These are phyloP conservation scores for Crithidia fasciculata DNA, from an alignment of 208 protist genomes.

Conservation along the genomic window DNA sequence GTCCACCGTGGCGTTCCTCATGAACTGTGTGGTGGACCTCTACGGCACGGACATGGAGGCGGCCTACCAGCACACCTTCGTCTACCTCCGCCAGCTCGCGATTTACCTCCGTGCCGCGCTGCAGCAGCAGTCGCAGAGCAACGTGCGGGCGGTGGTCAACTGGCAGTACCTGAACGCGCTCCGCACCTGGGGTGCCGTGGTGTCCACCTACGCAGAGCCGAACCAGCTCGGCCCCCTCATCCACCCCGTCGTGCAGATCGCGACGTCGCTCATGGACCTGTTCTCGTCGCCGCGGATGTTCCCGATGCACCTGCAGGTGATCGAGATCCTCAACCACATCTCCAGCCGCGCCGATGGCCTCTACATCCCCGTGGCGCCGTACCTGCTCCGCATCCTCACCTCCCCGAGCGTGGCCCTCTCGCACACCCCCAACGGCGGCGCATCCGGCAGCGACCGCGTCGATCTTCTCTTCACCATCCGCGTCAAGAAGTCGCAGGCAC, in stretches of 20 bases:
- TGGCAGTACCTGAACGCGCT: slow-evolving; percentile 97
- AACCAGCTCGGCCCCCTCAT: slow-evolving; percentile 89
- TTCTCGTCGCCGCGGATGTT: slow-evolving; percentile 94
- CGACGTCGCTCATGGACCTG: slow-evolving; percentile 87
- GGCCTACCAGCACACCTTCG: slow-evolving; percentile 96
- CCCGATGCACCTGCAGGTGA: slow-evolving; percentile 94
- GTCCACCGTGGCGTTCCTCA: slow-evolving; percentile 90
- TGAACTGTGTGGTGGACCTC: slow-evolving; percentile 95
- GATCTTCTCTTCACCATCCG: slow-evolving; percentile 91
- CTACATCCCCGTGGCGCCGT: slow-evolving; percentile 94
- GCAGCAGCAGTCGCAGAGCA: slow-evolving; percentile 89
- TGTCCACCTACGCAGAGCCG: slow-evolving; percentile 84
- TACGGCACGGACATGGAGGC: slow-evolving; percentile 94
- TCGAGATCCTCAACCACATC: slow-evolving; percentile 94
- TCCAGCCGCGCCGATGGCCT: slow-evolving; percentile 75
- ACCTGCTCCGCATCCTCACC: slow-evolving; percentile 93
- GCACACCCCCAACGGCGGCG: slow-evolving; percentile 33
- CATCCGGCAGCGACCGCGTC: slow-evolving; percentile 49
- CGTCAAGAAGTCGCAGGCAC: slow-evolving; percentile 88
- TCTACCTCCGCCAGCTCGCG: slow-evolving; percentile 98
- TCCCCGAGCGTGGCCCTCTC: slow-evolving; percentile 82
- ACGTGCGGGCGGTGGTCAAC: slow-evolving; percentile 95
- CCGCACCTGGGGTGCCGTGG: slow-evolving; percentile 92
- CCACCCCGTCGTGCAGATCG: slow-evolving; percentile 94
- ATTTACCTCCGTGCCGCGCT: slow-evolving; percentile 96